Evolutionary conservation across 768 basidiomycete species (phyloP), one percentile per base, ranked within the genome.

Genomic region (Lactifluus rugatus): DNA sequence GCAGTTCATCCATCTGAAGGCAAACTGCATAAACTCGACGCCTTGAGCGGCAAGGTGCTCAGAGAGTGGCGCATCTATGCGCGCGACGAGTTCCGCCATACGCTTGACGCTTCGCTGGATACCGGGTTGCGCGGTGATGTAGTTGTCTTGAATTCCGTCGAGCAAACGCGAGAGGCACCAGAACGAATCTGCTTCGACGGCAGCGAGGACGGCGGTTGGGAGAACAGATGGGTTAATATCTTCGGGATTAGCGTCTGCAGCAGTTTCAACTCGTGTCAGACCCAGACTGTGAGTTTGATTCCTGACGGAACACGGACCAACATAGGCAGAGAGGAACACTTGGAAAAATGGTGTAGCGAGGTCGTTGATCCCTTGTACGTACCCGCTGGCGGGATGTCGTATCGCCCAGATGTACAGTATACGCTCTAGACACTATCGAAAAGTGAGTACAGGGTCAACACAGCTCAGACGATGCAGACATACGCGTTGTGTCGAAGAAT

Each of bases 1-100:
- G 69, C 96, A 97, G 67, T 99, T 98, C 93, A 99, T 97, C 96
- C 96, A 99, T 52, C 96, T 81, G 73, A 99, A 99, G 39, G 96
- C 95, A 66, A 99, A 99, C 69, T 99, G 96, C 86, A 99, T 96
- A 68, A 96, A 99, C 74, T 98, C 94, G 64, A 99, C 93, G 66
- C 89, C 90, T 72, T 99, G 87, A 11, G 84, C 74, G 61, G 87
- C 85, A 52, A 99, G 78, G 72, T 99, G 96, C 7, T 81, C 74
- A 5, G 85, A 79, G n/a, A 99, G 79, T 2, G 93, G 91, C 19
- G 87, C 82, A 73, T 96, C 91, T 56, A 95, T 93, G 50, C 93
- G 80, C 19, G 84, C 83, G 50, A 98, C 93, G 34, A 98, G 79
- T 63, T 94, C 92, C 9, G 89, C 83, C 94, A 98, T 98, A 61